Evolutionary conservation across 495 filamentous ascomycete species (phyloP).

Genomic region (Aspergillus incahuasiensis): DNA sequence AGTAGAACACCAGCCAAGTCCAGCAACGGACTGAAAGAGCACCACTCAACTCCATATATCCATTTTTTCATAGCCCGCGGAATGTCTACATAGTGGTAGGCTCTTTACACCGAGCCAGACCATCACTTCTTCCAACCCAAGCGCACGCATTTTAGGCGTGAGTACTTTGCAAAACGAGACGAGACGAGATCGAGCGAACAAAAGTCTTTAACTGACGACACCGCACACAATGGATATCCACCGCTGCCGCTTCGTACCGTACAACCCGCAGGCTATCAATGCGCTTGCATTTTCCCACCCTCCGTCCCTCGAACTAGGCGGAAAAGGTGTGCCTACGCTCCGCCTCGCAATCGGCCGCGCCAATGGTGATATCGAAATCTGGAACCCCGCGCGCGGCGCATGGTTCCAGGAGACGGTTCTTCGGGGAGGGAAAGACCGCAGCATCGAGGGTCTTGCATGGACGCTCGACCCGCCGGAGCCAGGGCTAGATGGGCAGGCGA

Average conservation of each 20-base stretch:
- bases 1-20: slow-evolving; percentile 9
- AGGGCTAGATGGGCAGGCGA: slow-evolving; percentile 55
- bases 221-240: slow-evolving; percentile 78
- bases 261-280: slow-evolving; percentile 88
- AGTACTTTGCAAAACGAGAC: slow-evolving; percentile 6
- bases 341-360: slow-evolving; percentile 86
- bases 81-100: slow-evolving; percentile 36
- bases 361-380: slow-evolving; percentile 97
- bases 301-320: slow-evolving; percentile 48
- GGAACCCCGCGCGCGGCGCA: slow-evolving; percentile 80
- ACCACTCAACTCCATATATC: background rate
- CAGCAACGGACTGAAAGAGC: slow-evolving; percentile 25
- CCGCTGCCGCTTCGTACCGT: slow-evolving; percentile 94
- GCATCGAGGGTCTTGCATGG: slow-evolving; percentile 89
- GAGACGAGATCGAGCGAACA: background rate
- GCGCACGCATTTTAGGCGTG: slow-evolving; percentile 1
- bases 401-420: slow-evolving; percentile 91
- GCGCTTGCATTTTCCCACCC: slow-evolving; percentile 89
- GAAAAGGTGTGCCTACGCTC: slow-evolving; percentile 52
- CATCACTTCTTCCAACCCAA: slow-evolving; percentile 17
- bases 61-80: slow-evolving; percentile 12
- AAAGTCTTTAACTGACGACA: background rate
- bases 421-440: slow-evolving; percentile 76
- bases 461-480: slow-evolving; percentile 75
- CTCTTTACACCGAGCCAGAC: slow-evolving; percentile 24